These are phyloP conservation scores for Misopates orontium DNA, from an alignment of 257 asterid species.

Conservation along the genomic window DNA sequence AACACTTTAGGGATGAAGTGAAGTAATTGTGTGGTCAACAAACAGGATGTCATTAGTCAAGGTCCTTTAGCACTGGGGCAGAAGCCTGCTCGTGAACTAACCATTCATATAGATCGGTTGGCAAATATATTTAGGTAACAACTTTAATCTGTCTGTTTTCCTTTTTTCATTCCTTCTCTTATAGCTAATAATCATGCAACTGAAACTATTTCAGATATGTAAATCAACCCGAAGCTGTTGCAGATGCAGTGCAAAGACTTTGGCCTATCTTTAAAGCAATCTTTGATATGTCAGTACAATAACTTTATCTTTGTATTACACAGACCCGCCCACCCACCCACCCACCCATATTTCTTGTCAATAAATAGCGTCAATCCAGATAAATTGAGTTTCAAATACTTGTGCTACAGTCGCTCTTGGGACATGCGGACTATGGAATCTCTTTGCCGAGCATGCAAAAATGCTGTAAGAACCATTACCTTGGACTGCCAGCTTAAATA, in stretches of 20 bases:
- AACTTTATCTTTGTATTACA: slow-evolving; percentile 27
- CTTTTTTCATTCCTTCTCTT: slow-evolving; percentile 16
- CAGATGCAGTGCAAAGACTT: slow-evolving; percentile 92
- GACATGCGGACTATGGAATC: slow-evolving; percentile 99
- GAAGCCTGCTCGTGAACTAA: slow-evolving; percentile 87
- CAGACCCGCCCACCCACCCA: background rate
- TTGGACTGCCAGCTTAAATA: background rate
- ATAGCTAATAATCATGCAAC: slow-evolving; percentile 25
- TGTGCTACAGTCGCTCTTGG: slow-evolving; percentile 87
- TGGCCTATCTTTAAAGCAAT: slow-evolving; percentile 97
- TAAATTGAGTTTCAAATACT: slow-evolving; percentile 30
- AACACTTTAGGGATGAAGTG: slow-evolving; percentile 17
- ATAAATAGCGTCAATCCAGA: slow-evolving; percentile 20
- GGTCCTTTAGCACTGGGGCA: slow-evolving; percentile 81
- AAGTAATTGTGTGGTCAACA: slow-evolving; percentile 35
- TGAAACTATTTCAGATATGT: slow-evolving; percentile 65
- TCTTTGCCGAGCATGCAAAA: slow-evolving; percentile 97
- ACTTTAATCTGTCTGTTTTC: slow-evolving; percentile 21
- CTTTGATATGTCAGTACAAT: slow-evolving; percentile 75
- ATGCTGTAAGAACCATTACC: slow-evolving; percentile 67
- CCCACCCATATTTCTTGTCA: background rate
- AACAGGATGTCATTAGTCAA: slow-evolving; percentile 85
- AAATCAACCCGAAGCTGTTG: slow-evolving; percentile 97
- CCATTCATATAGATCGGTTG: slow-evolving; percentile 93
- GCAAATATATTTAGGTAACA: slow-evolving; percentile 87